Base-by-base conservation (phyloP, 257 asterid species). In the Avicennia marina region DNA sequence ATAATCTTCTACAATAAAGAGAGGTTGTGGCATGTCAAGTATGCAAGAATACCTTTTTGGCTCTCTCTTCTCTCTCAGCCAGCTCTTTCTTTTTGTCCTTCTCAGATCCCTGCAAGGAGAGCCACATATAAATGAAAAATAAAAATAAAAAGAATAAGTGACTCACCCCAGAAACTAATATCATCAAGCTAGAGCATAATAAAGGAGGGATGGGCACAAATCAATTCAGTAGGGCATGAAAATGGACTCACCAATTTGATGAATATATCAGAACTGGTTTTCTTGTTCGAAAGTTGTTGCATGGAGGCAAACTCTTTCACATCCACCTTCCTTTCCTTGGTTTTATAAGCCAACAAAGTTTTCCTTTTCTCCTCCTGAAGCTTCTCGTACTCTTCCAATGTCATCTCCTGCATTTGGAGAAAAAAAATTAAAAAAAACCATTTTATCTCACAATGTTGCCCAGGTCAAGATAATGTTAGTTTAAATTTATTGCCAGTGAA, bases 361-460 rank as follows among this genome's bases (percentile, higher is more conserved):
- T 89, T 83, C 68, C 91, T 75, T 73, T 83, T 86, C 73, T 81
- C 97, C 67, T 84, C 95, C 47, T 76, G 81, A 72, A 89, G 70
- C 78, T 81, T 89, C 76, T 84, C 94, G 40, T 86, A 86, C 77
- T 89, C 97, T 70, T 84, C 95, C 51, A 89, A 82, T 7, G 95
- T 89, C 97, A 89, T 89, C 75, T 86, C 95, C 95, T 89, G 65
- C 63, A 62, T 26, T 25, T 53, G 24, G 19, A n/a, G n/a, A n/a
- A n/a, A n/a, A n/a, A n/a, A n/a, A n/a, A n/a, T n/a, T n/a, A n/a
- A n/a, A n/a, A n/a, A n/a, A n/a, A n/a, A n/a, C n/a, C n/a, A n/a
- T n/a, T n/a, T n/a, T n/a, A n/a, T n/a, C n/a, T n/a, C n/a, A n/a
- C n/a, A n/a, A n/a, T n/a, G n/a, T n/a, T n/a, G n/a, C n/a, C n/a